Conservation (phyloP, 2,329 filamentous ascomycete genomes). For the Sclerotinia glacialis region DNA sequence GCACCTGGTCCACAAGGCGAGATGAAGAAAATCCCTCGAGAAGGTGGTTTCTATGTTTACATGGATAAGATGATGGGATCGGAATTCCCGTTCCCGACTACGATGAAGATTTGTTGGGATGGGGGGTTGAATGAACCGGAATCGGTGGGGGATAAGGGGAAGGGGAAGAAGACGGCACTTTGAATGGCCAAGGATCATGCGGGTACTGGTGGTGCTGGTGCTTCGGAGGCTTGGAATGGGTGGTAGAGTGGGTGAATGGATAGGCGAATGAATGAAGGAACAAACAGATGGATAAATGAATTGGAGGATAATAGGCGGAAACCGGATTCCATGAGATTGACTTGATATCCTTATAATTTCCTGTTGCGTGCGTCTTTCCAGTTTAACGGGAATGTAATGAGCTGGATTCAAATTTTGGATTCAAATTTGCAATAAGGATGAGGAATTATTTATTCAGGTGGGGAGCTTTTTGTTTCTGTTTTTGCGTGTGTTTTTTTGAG, state of each 20-base stretch:
- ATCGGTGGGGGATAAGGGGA: background rate
- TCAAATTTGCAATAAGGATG: background rate
- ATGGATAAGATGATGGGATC: conserved; percentile 46
- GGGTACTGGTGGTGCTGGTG: background rate
- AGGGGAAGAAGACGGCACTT: background rate
- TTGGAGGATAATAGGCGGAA: too few relatives aligned
- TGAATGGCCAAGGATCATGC: background rate
- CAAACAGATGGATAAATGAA: too few relatives aligned
- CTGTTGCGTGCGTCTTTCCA: too few relatives aligned
- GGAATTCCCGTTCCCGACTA: conserved; percentile 48
- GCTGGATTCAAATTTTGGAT: background rate
- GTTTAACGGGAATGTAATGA: background rate
- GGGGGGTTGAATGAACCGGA: conserved; percentile 23
- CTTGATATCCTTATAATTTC: background rate
- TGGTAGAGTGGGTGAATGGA: background rate
- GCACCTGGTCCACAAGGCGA: conserved; percentile 23
- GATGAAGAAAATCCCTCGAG: conserved; percentile 24
- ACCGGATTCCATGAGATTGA: too few relatives aligned
- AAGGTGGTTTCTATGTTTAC: conserved; percentile 23
- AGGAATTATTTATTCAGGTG: background rate
- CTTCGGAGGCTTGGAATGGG: conserved; percentile 2
- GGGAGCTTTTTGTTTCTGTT: background rate
- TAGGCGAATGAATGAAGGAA: too few relatives aligned
- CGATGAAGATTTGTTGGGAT: conserved; percentile 32
- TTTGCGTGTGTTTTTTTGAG: too few relatives aligned